Percentiles rank a stretch among this genome's conserved stretches.
Conservation (phyloP, 202 grass and related monocot species). For the Brachypodium distachyon region DNA sequence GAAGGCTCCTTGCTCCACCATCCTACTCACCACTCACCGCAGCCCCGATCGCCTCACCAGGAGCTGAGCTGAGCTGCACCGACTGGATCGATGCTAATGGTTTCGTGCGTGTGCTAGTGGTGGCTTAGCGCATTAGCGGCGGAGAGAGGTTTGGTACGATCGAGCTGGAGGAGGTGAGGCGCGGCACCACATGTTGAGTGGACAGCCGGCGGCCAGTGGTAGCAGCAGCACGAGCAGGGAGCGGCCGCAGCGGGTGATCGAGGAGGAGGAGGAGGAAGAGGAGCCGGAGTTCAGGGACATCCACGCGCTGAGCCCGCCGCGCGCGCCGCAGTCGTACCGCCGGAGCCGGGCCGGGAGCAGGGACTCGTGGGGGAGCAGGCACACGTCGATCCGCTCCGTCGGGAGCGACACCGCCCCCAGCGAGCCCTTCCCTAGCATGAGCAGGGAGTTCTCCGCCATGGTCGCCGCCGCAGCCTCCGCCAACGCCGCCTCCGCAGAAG, state of each 20-base stretch:
- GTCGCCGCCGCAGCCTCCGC: slow-evolving; percentile 33
- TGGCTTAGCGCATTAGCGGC: slow-evolving; percentile 17
- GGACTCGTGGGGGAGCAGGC: slow-evolving; percentile 56
- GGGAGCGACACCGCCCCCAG: slow-evolving; percentile 58
- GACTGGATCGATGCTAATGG: slow-evolving; percentile 9
- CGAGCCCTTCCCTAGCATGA: slow-evolving; percentile 61
- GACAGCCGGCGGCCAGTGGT: slow-evolving; percentile 21
- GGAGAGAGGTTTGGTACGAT: neutral
- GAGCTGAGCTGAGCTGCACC: neutral
- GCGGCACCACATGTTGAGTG: slow-evolving; percentile 50
- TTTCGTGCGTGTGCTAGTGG: slow-evolving; percentile 9
- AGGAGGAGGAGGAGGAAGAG: slow-evolving; percentile 28
- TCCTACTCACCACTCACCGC: slow-evolving; percentile 4
- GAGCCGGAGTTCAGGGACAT: slow-evolving; percentile 48
- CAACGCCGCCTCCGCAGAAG: neutral
- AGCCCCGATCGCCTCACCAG: neutral
- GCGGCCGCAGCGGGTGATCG: neutral
- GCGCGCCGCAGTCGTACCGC: slow-evolving; percentile 32
- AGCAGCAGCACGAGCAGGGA: slow-evolving; percentile 12
- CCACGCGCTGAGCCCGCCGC: slow-evolving; percentile 50
- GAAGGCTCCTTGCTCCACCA: slow-evolving; percentile 5
- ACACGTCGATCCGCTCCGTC: slow-evolving; percentile 69
- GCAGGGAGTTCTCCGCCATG: slow-evolving; percentile 67
- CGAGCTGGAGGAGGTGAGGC: neutral
- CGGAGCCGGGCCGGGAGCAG: slow-evolving; percentile 1